These are phyloP conservation scores for Shiraia sp. DNA, from an alignment of 2,329 filamentous ascomycete species.

Conservation along the genomic window DNA sequence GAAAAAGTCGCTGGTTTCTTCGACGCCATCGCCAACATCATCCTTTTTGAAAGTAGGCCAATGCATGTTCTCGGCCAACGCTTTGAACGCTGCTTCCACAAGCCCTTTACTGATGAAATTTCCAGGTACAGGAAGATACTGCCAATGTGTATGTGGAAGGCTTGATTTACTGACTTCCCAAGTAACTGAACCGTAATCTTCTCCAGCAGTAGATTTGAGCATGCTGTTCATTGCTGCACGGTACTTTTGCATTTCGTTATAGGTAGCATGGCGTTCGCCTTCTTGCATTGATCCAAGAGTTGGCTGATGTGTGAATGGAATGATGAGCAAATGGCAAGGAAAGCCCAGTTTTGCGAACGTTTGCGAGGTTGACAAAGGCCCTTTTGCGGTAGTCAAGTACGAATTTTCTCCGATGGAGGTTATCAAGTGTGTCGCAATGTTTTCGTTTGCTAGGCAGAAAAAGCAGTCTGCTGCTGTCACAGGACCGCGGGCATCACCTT, in stretches of 20 bases:
- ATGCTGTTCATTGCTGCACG: constrained; percentile 77
- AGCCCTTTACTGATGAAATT: constrained; percentile 71
- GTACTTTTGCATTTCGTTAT: constrained; percentile 82
- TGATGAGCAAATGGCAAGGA: constrained; percentile 87
- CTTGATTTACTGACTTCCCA: constrained; percentile 86
- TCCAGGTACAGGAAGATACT: constrained; percentile 77
- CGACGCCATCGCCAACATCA: constrained; percentile 47
- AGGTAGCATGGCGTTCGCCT: constrained; percentile 62
- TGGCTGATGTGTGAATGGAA: constrained; percentile 80
- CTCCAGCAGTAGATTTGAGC: constrained; percentile 57
- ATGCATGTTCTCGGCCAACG: constrained; percentile 77
- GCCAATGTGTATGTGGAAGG: constrained; percentile 92
- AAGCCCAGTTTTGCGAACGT: constrained; percentile 76
- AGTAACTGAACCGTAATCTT: constrained; percentile 77
- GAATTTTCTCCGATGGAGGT: constrained; percentile 84
- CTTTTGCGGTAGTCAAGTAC: constrained; percentile 91
- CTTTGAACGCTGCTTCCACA: constrained; percentile 85
- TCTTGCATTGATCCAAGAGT: constrained; percentile 71
- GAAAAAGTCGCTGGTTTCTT: constrained; percentile 67
- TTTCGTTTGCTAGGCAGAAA: constrained; percentile 91
- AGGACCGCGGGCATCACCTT: constrained; percentile 39
- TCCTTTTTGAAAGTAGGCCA: constrained; percentile 58
- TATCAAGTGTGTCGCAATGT: constrained; percentile 83
- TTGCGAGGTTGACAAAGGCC: constrained; percentile 72
- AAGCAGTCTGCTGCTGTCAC: constrained; percentile 76